Evolutionary conservation across 208 protist species (phyloP).

Genomic region (Wallacemonas sp.): DNA sequence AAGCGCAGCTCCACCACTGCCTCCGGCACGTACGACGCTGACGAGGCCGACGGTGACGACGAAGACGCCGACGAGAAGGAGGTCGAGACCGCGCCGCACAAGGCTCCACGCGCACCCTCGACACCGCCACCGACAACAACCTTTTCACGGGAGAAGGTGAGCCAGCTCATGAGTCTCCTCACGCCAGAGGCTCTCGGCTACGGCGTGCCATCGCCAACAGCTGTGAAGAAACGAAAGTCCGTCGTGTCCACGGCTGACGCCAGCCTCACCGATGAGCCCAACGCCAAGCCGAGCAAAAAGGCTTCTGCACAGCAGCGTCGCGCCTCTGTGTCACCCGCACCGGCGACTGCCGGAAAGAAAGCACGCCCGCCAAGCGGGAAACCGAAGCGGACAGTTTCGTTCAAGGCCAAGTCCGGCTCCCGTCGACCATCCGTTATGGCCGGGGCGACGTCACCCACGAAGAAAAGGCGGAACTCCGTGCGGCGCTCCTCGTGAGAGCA

Average conservation of each 20-base stretch:
- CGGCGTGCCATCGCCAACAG: constrained; percentile 6
- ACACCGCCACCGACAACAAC: neutral
- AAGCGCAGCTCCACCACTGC: neutral
- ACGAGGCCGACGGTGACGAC: neutral
- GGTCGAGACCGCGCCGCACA: neutral
- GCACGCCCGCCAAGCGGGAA: neutral
- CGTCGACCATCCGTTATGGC: neutral
- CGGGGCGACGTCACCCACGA: neutral
- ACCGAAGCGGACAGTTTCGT: neutral
- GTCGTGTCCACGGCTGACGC: neutral
- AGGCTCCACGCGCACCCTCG: neutral
- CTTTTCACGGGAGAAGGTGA: constrained; percentile 38
- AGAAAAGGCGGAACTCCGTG: constrained; percentile 3
- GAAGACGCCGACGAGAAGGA: neutral
- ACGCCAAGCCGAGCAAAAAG: constrained; percentile 7
- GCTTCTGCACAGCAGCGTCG: neutral
- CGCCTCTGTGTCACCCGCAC: neutral
- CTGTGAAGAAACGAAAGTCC: constrained; percentile 8
- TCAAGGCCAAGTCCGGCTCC: constrained; percentile 4
- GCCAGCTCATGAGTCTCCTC: constrained; percentile 40
- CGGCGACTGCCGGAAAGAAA: neutral
- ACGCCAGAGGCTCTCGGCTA: constrained; percentile 49
- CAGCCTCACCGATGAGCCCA: neutral
- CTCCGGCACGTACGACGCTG: neutral
- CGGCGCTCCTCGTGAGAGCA: neutral